Evolutionary conservation across 2,329 filamentous ascomycete species (phyloP), one percentile per base, ranked within the genome.

Genomic region (Ascochyta clinopodiicola): DNA sequence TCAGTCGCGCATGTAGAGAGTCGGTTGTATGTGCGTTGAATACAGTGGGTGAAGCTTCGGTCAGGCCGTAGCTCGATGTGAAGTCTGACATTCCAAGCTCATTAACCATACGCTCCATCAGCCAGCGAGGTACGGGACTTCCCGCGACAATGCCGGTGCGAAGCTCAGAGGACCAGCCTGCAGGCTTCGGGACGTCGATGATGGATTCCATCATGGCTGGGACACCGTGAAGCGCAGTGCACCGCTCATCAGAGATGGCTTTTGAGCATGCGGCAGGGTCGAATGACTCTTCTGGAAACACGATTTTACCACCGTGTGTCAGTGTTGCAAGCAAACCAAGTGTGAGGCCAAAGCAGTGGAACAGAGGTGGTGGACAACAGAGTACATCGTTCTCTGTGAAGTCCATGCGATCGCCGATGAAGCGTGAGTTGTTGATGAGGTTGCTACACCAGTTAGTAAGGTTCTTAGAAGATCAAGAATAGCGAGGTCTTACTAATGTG

Each of bases 261-360:
- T 80, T 80, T 31, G 93, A 80, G 2, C 88, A 88, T 0, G 88
- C 85, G 4, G 77, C 74, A 1, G 88, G 82, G 64, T 91, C 87
- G 67, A 94, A 94, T 0, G 88, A 85, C 66, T 92, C 60, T 21
- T 84, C 84, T 0, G 91, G 90, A 67, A 91, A 91, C 9, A 94
- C 86, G 45, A 92, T 87, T 73, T 88, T 90, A 35, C 85, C 85
- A 42, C 90, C 90, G 71, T 93, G 89, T 0, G 88, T 92, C 47
- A 92, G 76, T 38, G 86, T 82, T 1, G 89, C 87, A 51, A 93
- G 82, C 39, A 93, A 81, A 8, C 90, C 90, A 3, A 92, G 84
- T 1, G 93, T 89, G 7, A 94, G 83, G 1, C 90, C 90, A 69
- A 94, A 94, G 78, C 90, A 94, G 78, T 95, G 91, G 80, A 95